Evolutionary conservation across 1,139 yeast genomes (phyloP), one percentile per base, ranked within the genome.

Genomic region (Debaryomyces nepalensis): DNA sequence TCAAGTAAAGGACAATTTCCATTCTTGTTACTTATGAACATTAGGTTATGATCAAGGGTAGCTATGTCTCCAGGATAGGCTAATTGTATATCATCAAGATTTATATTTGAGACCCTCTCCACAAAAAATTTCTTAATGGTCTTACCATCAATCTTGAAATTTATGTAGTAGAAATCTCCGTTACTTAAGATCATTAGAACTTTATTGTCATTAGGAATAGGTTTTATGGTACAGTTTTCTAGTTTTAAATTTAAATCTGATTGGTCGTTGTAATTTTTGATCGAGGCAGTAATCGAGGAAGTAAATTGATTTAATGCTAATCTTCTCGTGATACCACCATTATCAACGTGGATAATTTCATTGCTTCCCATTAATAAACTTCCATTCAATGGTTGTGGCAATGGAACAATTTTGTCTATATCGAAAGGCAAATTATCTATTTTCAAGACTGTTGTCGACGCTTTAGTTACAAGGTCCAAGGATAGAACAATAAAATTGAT

Each of bases 271-370:
- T 76, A 73, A 42, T 62, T 64, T 45, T 73, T 70, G 12, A 70
- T 70, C 36, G 82, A 68, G 5, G 75, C 69, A 0, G 91, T 79
- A 31, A 73, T 70, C 22, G 70, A 66, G 2, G 72, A 54, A 11
- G 82, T 77, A 52, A 66, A 84, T 44, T 72, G 67, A 57, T 87
- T 88, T 4, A 85, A 81, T 1, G 86, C 83, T 1, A 85, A 69
- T 29, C 91, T 86, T 52, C 81, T 78, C 1, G 76, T 62, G 19
- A 85, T 78, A 7, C 97, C 97, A 2, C 95, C 83, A 40, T 88
- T 82, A 57, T 90, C 97, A 16, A 90, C 77, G 59, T 88, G 95
- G 12, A 89, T 67, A 11, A 91, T 54, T 51, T 86, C 89, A 58
- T 91, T 90, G 22, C 86, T 76, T 1, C 97, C 97, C 6, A 87